Base-by-base conservation (phyloP, 306 rosid species). In the Trifolium subterraneum region DNA sequence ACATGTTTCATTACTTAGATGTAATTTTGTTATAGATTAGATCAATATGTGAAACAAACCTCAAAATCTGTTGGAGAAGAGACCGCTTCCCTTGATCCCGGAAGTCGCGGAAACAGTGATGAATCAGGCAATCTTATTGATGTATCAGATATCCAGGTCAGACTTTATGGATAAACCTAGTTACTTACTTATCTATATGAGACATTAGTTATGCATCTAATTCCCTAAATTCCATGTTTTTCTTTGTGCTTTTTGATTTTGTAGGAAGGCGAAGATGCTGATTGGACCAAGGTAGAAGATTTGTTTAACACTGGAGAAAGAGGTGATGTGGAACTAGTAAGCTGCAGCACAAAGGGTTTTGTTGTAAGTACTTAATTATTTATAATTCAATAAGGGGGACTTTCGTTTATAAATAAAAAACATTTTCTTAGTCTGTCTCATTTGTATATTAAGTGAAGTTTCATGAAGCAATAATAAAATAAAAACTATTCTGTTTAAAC, bases 271-370 rank as follows among this genome's bases (percentile, higher is more conserved):
- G 90, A 88, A 82, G 86, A 87, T 71, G 90, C 88, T 68, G 90
- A 88, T 74, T 94, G 97, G 99, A 80, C 73, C 73, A 82, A 74
- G 73, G 97, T 90, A 58, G 95, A 92, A 66, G 78, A 58, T 78
- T 83, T 92, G 76, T 72, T 78, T 50, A 85, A 68, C 78, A 80
- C 72, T 4, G 89, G 90, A 79, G 83, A 87, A 19, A 86, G 89
- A 82, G 92, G 66, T 74, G 89, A 86, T 5, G 96, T 90, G 84
- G 96, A 94, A 69, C 68, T 94, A 69, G 81, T 94, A 52, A 92
- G 96, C 88, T 86, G 90, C 66, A 94, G 85, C 78, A 59, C 86
- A 68, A 86, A 88, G 81, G 97, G 99, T 41, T 94, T 94, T 81
- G 89, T 87, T 78, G 96, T 92, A 88, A 92, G 99, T 90, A 75